Evolutionary conservation across 2,329 filamentous ascomycete species (phyloP).

Genomic region (Biscogniauxia marginata): DNA sequence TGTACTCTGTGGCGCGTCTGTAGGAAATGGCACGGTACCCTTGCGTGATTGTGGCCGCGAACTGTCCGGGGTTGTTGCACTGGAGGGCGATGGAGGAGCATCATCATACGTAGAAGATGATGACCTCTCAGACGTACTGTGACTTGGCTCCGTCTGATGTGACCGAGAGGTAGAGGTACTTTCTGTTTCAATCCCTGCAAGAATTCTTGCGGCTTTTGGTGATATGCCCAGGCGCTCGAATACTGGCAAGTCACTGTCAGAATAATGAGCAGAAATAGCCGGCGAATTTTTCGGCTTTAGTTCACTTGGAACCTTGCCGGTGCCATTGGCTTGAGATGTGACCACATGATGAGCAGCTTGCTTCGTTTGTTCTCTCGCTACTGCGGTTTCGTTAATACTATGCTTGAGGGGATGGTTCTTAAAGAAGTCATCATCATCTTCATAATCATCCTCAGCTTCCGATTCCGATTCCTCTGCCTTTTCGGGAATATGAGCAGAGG

Average conservation of each 20-base stretch:
- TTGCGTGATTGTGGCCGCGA: conserved; percentile 43
- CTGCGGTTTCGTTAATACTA: background rate
- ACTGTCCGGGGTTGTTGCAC: conserved; percentile 41
- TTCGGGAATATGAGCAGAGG: conserved; percentile 21
- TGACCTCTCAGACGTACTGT: conserved; percentile 37
- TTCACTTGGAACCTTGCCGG: conserved; percentile 9
- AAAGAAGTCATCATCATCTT: conserved; percentile 11
- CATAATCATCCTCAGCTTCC: too few relatives aligned
- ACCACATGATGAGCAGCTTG: background rate
- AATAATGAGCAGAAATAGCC: conserved; percentile 25
- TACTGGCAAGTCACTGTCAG: conserved; percentile 30
- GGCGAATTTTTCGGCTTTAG: conserved; percentile 24
- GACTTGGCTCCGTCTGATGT: conserved; percentile 27
- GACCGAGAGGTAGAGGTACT: conserved; percentile 24
- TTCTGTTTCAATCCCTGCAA: conserved; percentile 17
- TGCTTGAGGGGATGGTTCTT: conserved; percentile 9
- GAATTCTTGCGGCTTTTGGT: conserved; percentile 24
- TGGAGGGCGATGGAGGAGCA: conserved; percentile 37
- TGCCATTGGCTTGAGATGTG: conserved; percentile 6
- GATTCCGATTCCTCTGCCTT: too few relatives aligned
- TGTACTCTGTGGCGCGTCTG: conserved; percentile 14
- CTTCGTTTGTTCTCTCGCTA: conserved; percentile 3
- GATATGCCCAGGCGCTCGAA: conserved; percentile 30
- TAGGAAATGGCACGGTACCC: conserved; percentile 24
- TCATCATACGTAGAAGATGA: conserved; percentile 44